Conservation (phyloP, 148 eudicot genomes). For the Amaranthus hypochondriacus region DNA sequence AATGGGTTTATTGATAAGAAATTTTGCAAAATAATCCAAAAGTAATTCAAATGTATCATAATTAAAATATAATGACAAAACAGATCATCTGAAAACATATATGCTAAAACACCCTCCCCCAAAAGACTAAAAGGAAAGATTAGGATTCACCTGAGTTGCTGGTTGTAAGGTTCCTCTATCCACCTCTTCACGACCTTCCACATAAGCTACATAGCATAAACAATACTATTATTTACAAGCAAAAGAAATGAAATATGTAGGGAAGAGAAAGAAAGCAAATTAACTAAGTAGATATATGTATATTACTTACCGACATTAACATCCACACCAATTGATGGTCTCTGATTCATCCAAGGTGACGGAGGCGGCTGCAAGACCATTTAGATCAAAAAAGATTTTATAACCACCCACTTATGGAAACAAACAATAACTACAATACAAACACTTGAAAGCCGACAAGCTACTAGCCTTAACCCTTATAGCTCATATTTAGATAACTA, state of each 20-base stretch:
- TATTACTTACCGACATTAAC: conserved; percentile 83
- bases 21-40: conserved; percentile 3
- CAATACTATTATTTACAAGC: neutral
- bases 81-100: neutral
- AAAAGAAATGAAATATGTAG: neutral
- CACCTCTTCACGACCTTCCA: conserved; percentile 70
- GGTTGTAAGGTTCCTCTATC: conserved; percentile 64
- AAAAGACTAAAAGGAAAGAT: neutral
- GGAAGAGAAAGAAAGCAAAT: conserved; percentile 11
- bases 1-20: no score
- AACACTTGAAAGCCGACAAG: neutral
- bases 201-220: conserved; percentile 52
- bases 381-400: conserved; percentile 16
- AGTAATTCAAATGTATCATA: neutral
- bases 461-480: no score
- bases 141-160: conserved; percentile 57
- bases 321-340: conserved; percentile 59
- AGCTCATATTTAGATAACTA: no score
- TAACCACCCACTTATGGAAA: neutral
- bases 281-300: neutral
- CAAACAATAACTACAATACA: neutral
- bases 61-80: neutral
- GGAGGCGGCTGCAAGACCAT: conserved; percentile 69
- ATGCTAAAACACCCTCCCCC: neutral
- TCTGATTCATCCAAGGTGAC: conserved; percentile 77